Evolutionary conservation across 1,284 basidiomycete genomes (phyloP).

Genomic region (Pholiota adiposa): DNA sequence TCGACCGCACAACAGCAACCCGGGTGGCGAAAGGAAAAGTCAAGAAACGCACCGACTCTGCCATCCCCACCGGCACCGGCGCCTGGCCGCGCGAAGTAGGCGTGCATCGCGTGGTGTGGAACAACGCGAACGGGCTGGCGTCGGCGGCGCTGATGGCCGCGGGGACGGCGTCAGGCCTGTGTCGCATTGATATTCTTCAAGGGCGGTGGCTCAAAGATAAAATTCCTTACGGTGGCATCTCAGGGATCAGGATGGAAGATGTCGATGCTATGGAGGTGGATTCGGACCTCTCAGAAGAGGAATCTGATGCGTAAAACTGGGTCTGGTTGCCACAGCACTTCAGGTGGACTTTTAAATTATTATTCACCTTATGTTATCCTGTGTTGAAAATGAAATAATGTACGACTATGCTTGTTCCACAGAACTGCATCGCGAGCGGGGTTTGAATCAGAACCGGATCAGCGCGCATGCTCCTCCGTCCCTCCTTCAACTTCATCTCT

Average conservation of each 20-base stretch:
- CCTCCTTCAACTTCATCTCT: no score
- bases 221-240: conserved; percentile 61
- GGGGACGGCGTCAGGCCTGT: conserved; percentile 82
- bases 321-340: not conserved
- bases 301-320: not conserved
- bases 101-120: conserved; percentile 81
- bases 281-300: conserved; percentile 28
- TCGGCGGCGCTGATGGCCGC: conserved; percentile 74
- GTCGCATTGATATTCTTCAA: conserved; percentile 77
- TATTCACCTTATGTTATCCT: not conserved
- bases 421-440: no score
- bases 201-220: conserved; percentile 69
- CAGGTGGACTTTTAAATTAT: not conserved
- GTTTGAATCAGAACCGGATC: no score
- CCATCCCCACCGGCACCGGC: conserved; percentile 48
- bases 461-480: no score
- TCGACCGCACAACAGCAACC: conserved; percentile 51
- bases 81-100: conserved; percentile 80
- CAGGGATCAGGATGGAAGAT: conserved; percentile 41
- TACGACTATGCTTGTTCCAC: no score
- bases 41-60: conserved; percentile 33
- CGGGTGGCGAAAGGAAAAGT: conserved; percentile 33
- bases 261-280: conserved; percentile 43
- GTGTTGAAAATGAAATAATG: no score
- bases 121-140: conserved; percentile 70